Base-by-base conservation (phyloP, 2,329 filamentous ascomycete genomes). In the Conoideocrella luteorostrata region DNA sequence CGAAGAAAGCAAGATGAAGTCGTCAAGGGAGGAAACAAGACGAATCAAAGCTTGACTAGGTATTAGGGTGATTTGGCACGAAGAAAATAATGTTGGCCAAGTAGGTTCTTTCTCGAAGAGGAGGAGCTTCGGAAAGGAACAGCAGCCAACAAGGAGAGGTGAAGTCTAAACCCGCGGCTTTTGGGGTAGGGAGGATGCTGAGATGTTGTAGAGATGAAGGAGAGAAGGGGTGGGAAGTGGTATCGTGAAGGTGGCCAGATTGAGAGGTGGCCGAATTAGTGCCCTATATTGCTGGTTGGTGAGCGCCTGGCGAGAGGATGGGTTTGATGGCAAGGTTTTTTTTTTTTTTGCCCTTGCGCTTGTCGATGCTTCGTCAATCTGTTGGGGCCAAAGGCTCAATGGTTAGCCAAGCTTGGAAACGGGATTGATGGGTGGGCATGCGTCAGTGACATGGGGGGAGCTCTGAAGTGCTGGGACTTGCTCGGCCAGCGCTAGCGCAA, bases 341-440 rank as follows among this genome's bases (percentile, higher is more conserved):
- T 47, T 47, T 41, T 30, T 39, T 18, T 39, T 23, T 21, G 26
- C n/a, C 32, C 32, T 17, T 17, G 23, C n/a, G 30, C 23, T 43
- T 44, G 41, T 39, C 45, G 41, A 47, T 47, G 26, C 41, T 28
- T 37, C 45, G 44, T 40, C 34, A 45, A 43, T 45, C 46, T 47
- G 46, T 47, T 47, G 43, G 46, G 46, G 43, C 30, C 39, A 47
- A 45, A 44, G 37, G 23, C 34, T 44, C 37, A 47, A 38, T 42
- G 21, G 18, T 34, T 17, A 35, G 38, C 32, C 23, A 30, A 33
- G 43, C 38, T 33, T 29, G 29, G 28, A 29, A 40, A 12, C 28
- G 37, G 43, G 24, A 29, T 36, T 43, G 40, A 22, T 41, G 39
- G 28, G 39, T 15, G 23, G 21, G 18, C 33, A 36, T 34, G 40